These are phyloP conservation scores for Rhododendron henanense DNA, from an alignment of 148 eudicot species.

Conservation along the genomic window DNA sequence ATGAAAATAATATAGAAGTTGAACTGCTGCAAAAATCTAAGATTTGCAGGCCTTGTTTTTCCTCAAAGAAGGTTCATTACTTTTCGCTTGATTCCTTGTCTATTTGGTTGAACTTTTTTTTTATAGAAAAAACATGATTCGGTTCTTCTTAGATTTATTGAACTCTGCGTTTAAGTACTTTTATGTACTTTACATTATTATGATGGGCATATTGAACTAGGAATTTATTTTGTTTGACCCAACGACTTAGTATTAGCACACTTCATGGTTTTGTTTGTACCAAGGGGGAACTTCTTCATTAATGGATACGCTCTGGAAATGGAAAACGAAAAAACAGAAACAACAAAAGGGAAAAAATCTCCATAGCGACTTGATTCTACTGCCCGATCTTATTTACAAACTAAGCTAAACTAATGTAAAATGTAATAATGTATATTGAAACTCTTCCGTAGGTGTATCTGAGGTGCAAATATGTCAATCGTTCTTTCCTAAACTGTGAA, in stretches of 20 bases:
- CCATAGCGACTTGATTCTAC: background rate
- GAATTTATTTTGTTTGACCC: background rate
- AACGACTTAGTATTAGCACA: background rate
- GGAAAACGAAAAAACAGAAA: background rate
- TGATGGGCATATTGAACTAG: background rate
- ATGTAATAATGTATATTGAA: background rate
- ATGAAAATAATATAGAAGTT: background rate
- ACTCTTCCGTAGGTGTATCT: background rate
- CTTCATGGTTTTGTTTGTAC: background rate
- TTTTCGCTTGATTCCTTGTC: background rate
- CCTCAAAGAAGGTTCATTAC: background rate
- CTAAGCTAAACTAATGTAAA: background rate
- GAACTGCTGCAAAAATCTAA: background rate
- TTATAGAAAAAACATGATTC: background rate
- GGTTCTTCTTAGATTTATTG: background rate
- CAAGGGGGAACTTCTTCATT: background rate
- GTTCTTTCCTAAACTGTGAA: background rate
- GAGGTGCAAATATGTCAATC: background rate
- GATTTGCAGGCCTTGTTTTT: background rate
- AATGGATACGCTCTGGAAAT: background rate
- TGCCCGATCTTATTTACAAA: background rate
- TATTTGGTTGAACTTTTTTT: background rate
- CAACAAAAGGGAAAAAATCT: background rate
- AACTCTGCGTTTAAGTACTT: background rate
- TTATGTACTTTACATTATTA: background rate